Conservation (phyloP, 1,284 basidiomycete species). For the Fistulina hepatica region DNA sequence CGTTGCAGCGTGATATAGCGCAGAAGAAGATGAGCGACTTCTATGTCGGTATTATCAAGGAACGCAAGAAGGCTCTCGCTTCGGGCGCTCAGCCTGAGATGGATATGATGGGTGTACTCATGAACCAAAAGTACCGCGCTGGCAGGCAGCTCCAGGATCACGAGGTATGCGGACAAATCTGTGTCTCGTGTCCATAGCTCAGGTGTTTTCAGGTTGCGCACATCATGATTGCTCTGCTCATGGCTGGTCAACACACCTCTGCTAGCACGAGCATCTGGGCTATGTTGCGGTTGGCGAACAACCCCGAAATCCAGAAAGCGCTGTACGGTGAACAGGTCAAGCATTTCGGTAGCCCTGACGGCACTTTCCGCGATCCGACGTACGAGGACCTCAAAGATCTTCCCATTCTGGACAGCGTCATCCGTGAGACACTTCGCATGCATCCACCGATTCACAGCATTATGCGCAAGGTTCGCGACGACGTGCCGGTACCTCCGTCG, state of each 20-base stretch:
- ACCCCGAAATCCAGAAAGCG: conserved; percentile 66
- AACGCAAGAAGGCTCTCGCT: conserved; percentile 60
- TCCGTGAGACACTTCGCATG: conserved; percentile 86
- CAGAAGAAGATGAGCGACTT: conserved; percentile 93
- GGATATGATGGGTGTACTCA: conserved; percentile 93
- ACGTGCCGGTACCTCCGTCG: conserved; percentile 75
- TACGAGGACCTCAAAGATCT: conserved; percentile 83
- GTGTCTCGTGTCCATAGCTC: too few relatives aligned
- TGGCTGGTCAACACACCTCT: conserved; percentile 98
- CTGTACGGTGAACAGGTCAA: conserved; percentile 87
- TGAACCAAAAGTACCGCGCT: conserved; percentile 79
- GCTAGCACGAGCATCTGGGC: conserved; percentile 89
- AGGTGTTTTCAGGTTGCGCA: too few relatives aligned
- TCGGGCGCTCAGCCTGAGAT: conserved; percentile 37
- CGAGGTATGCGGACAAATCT: too few relatives aligned
- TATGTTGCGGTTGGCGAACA: conserved; percentile 82
- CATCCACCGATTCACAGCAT: conserved; percentile 92
- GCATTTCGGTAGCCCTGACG: conserved; percentile 72
- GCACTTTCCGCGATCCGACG: conserved; percentile 69
- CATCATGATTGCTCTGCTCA: conserved; percentile 91
- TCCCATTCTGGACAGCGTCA: conserved; percentile 80
- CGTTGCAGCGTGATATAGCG: conserved; percentile 77
- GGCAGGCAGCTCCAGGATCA: conserved; percentile 75
- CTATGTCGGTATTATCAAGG: conserved; percentile 81
- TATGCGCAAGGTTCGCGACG: conserved; percentile 81